Base-by-base conservation (phyloP, 1,284 basidiomycete genomes). In the Neonothopanus nambi region DNA sequence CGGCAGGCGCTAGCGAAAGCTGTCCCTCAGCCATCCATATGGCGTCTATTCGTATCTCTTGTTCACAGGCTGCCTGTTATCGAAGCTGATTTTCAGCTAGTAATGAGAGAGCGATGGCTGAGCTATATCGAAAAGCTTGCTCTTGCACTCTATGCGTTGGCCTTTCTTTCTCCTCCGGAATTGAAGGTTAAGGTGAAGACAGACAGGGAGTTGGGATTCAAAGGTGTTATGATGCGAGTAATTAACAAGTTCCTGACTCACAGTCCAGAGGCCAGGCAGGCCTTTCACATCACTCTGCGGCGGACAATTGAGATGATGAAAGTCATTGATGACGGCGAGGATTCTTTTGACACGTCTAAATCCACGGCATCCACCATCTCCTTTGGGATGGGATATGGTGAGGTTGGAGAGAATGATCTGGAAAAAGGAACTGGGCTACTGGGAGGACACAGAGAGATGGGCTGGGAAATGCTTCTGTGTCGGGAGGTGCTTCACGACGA, bases 281-380 rank as follows among this genome's bases (percentile, higher is more conserved):
- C 80, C 56, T 93, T 88, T 64, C 65, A 75, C 48, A 78, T 87
- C 36, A 80, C 87, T 46, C 82, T 87, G 46, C 81, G 91, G 39
- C 79, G 95, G 57, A 82, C 91, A 26, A 79, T 93, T 42, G 93
- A 97, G 71, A 84, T 87, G 0, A 77, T 97, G 71, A 91, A 91
- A 63, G 73, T 95, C 43, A 74, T 98, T 51, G 93, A 94, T 65
- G 91, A 91, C 56, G 83, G 78, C 3, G 80, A 80, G 59, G 90
- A 93, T 64, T 77, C 83, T 47, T 88, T 91, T 63, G 87, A 90
- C 64, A 80, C 78, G 3, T 77, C 81, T 5, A 78, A 83, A 57
- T 68, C 78, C 38, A 76, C 74, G 7, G 68, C 71, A 56, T 79
- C 87, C 4, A 81, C 74, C 38, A 78, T 85, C 59, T 78, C 79